Evolutionary conservation across 148 eudicot species (phyloP).

Genomic region (Silene conica): DNA sequence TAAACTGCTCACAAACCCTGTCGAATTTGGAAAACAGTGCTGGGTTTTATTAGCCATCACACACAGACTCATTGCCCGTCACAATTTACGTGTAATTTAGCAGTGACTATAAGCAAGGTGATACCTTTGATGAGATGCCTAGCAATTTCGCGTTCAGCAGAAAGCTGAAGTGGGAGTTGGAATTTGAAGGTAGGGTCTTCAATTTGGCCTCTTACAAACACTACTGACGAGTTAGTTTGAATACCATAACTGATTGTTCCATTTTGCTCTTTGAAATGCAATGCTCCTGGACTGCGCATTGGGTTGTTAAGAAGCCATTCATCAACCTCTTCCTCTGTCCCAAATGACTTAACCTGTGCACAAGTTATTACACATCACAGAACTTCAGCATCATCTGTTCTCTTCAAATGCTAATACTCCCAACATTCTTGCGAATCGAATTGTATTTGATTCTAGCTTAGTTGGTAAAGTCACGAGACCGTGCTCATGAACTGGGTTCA

Average conservation of each 20-base stretch:
- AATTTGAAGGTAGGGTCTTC: constrained; percentile 90
- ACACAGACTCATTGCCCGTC: too few relatives aligned
- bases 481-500: too few relatives aligned
- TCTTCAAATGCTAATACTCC: background rate
- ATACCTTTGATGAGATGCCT: constrained; percentile 69
- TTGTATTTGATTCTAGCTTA: too few relatives aligned
- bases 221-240: constrained; percentile 85
- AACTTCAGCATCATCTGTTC: too few relatives aligned
- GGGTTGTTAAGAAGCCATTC: constrained; percentile 80
- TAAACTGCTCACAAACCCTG: background rate
- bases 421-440: too few relatives aligned
- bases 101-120: background rate
- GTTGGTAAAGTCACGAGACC: too few relatives aligned
- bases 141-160: constrained; percentile 96
- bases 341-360: constrained; percentile 73
- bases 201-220: constrained; percentile 44
- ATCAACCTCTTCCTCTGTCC: constrained; percentile 25
- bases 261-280: constrained; percentile 69
- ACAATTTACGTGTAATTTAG: too few relatives aligned
- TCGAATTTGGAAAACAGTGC: too few relatives aligned
- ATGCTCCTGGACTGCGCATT: constrained; percentile 74
- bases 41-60: too few relatives aligned
- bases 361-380: constrained; percentile 6
- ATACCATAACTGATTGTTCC: constrained; percentile 75
- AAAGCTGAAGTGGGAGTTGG: constrained; percentile 92